Evolutionary conservation across 176 grass and related monocot species (phyloP).

Genomic region (Thalia dealbata): DNA sequence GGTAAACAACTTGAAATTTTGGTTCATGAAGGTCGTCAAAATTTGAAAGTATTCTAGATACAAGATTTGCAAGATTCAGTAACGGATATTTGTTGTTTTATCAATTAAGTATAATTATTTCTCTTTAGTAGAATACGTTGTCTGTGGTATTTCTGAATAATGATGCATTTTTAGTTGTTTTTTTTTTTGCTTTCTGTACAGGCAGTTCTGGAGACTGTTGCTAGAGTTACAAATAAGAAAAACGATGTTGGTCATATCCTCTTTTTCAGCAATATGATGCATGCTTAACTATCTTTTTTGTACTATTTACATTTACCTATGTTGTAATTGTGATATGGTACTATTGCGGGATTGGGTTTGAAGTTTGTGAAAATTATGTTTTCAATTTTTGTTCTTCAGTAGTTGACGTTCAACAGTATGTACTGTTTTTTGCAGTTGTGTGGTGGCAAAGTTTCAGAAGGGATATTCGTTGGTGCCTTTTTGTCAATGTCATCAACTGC

Average conservation of each 20-base stretch:
- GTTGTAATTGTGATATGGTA: not conserved
- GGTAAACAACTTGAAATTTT: no score
- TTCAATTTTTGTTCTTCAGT: not conserved
- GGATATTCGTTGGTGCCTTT: conserved; percentile 87
- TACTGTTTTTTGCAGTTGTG: conserved; percentile 50
- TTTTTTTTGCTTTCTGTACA: conserved; percentile 15
- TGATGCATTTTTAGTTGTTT: conserved; percentile 9
- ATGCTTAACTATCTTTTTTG: not conserved
- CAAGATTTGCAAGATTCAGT: no score
- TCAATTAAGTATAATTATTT: no score
- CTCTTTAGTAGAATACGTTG: not conserved
- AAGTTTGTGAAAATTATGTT: not conserved
- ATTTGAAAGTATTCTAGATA: no score
- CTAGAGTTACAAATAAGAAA: conserved; percentile 85
- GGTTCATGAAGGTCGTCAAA: no score
- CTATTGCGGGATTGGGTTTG: not conserved
- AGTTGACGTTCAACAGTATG: not conserved
- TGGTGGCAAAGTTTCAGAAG: conserved; percentile 94
- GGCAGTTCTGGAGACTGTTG: conserved; percentile 94
- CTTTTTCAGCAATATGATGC: not conserved
- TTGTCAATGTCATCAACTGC: conserved; percentile 99
- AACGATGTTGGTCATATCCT: conserved; percentile 28
- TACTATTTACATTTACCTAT: not conserved
- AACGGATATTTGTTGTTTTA: no score
- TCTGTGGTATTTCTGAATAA: not conserved